Base-by-base conservation (phyloP, 495 filamentous ascomycete genomes). In the Trichoderma reesei region DNA sequence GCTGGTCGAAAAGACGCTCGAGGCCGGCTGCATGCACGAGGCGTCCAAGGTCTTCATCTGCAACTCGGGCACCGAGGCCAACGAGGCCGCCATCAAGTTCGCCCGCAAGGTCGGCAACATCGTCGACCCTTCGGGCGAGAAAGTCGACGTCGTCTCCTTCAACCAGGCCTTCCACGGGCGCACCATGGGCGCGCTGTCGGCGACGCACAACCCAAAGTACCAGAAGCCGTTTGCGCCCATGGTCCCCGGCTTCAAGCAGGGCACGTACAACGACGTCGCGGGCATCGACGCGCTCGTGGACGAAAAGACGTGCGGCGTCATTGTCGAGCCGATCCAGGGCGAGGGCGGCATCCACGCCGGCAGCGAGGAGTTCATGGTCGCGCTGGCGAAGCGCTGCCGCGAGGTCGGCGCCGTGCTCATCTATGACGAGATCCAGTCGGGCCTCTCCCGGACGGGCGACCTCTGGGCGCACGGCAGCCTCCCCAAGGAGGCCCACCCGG, bases 201-300 rank as follows among this genome's bases (percentile, higher is more conserved):
- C 95, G 0, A 98, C 94, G 5, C 95, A 92, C n/a, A 98, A 98
- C 77, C 90, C 91, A 11, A 98, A 98, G 72, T 98, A 98, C 76
- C 94, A 98, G 73, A 85, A 86, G 18, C 95, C 94, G 3, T 98
- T 98, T 71, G 78, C 90, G 14, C 94, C 94, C 26, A 96, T 98
- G 91, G 76, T 98, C 3, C 94, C 95, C 0, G 94, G 94, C 3
- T 98, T 96, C 76, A 84, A 77, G 66, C 91, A 96, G 70, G 91
- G 91, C 33, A 86, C 78, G 13, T 93, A 87, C 79, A 97, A 98
- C 69, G 87, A 98, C 72, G 75, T 90, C 14, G 83, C 77, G 20
- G 84, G 80, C 26, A 79, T 98, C 41, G 73, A 86, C 38, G 77
- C 79, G 2, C 79, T 96, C 9, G 83, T 98, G 37, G 96, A 88